A percentile compares a stretch with the other conserved stretches of the same genome.
Evolutionary conservation across 2,329 filamentous ascomycete genomes (phyloP).

Genomic region (Colletotrichum tanaceti): DNA sequence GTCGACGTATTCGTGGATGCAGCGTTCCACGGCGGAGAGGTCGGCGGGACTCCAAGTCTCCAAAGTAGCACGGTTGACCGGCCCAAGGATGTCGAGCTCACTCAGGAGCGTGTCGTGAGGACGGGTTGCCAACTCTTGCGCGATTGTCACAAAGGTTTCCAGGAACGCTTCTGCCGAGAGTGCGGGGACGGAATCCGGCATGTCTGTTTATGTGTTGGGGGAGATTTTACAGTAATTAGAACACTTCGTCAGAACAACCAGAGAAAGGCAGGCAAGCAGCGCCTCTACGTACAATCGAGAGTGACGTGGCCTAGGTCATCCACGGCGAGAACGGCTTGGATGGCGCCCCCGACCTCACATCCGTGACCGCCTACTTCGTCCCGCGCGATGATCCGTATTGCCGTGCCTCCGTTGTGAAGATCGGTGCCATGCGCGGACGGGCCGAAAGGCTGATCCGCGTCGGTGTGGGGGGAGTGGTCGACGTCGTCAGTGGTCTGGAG

Average conservation of each 20-base stretch:
- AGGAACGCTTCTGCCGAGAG: background rate
- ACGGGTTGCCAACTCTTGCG: background rate
- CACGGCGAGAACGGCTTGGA: background rate
- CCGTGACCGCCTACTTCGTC: background rate
- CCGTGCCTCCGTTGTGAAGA: background rate
- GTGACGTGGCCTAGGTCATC: background rate
- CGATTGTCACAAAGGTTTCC: constrained; percentile 14
- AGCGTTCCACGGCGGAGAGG: constrained; percentile 1
- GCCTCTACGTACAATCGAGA: background rate
- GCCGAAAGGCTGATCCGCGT: background rate
- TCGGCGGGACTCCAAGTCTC: background rate
- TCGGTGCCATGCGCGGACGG: background rate
- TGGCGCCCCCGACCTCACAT: fast-evolving
- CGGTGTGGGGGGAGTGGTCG: background rate
- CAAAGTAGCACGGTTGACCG: background rate
- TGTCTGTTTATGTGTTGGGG: background rate
- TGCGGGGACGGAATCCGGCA: background rate
- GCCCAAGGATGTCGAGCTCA: constrained; percentile 11
- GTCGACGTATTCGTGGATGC: constrained; percentile 22
- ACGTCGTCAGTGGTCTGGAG: background rate
- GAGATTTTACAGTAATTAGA: too few relatives aligned
- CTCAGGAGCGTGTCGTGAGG: background rate
- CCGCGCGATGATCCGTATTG: background rate
- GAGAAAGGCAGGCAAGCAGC: too few relatives aligned
- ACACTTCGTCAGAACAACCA: too few relatives aligned